Evolutionary conservation across 2,329 filamentous ascomycete genomes (phyloP).

Genomic region (Cladosporium velox): DNA sequence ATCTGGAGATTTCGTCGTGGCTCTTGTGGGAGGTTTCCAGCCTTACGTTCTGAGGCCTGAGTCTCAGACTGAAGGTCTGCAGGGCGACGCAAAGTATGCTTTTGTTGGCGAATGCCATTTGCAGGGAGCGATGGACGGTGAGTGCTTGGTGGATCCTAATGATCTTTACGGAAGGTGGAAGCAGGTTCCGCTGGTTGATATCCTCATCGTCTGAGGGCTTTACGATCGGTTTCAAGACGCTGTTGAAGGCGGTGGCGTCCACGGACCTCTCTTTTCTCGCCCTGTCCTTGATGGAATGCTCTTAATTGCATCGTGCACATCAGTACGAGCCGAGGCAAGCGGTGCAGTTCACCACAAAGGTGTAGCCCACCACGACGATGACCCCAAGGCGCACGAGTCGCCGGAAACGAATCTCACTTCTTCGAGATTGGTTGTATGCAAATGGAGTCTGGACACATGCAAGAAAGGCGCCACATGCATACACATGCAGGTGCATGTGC

Average conservation of each 20-base stretch:
- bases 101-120: slow-evolving; percentile 19
- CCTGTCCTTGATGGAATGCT: too few relatives aligned
- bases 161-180: slow-evolving; percentile 8
- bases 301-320: too few relatives aligned
- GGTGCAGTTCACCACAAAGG: background rate
- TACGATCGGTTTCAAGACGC: background rate
- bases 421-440: background rate
- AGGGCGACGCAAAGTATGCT: slow-evolving; percentile 1
- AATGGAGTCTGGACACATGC: background rate
- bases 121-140: slow-evolving; percentile 20
- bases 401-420: too few relatives aligned
- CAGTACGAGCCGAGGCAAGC: background rate
- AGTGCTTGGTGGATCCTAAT: slow-evolving; percentile 9
- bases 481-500: too few relatives aligned
- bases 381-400: too few relatives aligned
- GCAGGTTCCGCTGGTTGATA: slow-evolving; percentile 2
- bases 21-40: slow-evolving; percentile 20
- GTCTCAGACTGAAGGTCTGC: background rate
- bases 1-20: slow-evolving; percentile 14
- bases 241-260: background rate
- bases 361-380: too few relatives aligned
- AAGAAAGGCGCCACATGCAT: background rate
- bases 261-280: too few relatives aligned
- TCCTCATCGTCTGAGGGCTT: slow-evolving; percentile 2
- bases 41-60: slow-evolving; percentile 19